Evolutionary conservation across 1,139 yeast species (phyloP), one percentile per base, ranked within the genome.

Genomic region (Wickerhamomyces sp.): DNA sequence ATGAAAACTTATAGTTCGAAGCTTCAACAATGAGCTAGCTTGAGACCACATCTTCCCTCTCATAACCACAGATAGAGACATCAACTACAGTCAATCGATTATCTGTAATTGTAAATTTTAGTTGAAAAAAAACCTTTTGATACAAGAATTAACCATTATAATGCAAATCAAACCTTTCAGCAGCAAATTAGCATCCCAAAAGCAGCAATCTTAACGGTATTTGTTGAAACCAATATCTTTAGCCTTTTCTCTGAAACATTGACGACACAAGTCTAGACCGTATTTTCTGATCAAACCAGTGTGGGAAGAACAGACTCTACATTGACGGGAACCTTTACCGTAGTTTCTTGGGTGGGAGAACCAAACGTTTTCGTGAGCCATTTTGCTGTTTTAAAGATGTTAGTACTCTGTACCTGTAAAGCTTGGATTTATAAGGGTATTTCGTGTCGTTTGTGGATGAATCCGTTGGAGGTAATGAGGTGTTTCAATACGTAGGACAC

Each of bases 321-420:
- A 89, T 76, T 84, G 93, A 80, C 99, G 95, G 66, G 97, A 86
- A 77, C 99, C 99, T 87, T 93, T 93, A 75, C 98, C 98, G 87
- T 80, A 89, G 75, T 84, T 89, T 86, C 97, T 88, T 80, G 98
- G 98, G 95, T 91, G 98, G 73, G 97, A 89, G 83, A 74, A 91
- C 98, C 98, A 93, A 81, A 91, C 96, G 88, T 88, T 84, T 83
- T 87, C 96, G 96, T 89, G 97, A 82, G 97, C 96, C 97, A 89
- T 89, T 57, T 76, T 84, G 75, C 59, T 55, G 32, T 14, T 16
- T 12, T n/a, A n/a, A n/a, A n/a, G n/a, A n/a, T n/a, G n/a, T n/a
- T n/a, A n/a, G n/a, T n/a, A n/a, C n/a, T n/a, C n/a, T n/a, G n/a
- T n/a, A n/a, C n/a, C n/a, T n/a, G n/a, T n/a, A n/a, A n/a, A n/a